Evolutionary conservation across 345 rosid species (phyloP).

Genomic region (Lepidium sativum): DNA sequence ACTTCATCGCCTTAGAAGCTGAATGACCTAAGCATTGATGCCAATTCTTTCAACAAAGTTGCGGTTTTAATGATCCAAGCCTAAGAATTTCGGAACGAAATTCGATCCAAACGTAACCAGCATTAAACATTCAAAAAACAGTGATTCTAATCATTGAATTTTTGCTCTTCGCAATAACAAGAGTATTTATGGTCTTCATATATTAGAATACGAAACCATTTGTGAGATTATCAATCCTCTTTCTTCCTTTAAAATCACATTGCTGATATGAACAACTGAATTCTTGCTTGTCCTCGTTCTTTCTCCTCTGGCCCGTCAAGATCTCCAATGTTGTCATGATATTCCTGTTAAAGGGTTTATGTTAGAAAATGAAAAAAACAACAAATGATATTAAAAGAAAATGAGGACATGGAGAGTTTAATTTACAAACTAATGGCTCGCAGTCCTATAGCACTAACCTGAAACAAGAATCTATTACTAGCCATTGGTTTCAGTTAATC

Average conservation of each 20-base stretch:
- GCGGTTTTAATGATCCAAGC: too few species aligned
- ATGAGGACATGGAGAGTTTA: not conserved
- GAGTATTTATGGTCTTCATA: not conserved
- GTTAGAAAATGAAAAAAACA: not conserved
- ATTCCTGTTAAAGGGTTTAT: constrained; percentile 42
- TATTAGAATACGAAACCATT: not conserved
- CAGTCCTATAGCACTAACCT: not conserved
- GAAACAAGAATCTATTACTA: not conserved
- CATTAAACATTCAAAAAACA: not conserved
- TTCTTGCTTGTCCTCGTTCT: constrained; percentile 69
- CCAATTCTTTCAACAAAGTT: too few species aligned
- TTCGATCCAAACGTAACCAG: too few species aligned
- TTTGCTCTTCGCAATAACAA: not conserved
- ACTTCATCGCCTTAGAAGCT: too few species aligned
- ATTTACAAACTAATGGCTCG: not conserved
- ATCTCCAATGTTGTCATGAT: constrained; percentile 91
- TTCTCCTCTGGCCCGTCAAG: constrained; percentile 90
- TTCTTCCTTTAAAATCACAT: constrained; percentile 27
- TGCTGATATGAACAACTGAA: constrained; percentile 63
- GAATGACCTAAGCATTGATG: too few species aligned
- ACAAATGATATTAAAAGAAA: not conserved
- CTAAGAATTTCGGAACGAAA: too few species aligned
- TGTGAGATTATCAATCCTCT: not conserved
- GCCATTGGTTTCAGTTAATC: not conserved
- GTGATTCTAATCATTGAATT: not conserved